phyloP scores from a whole-genome alignment of 805 yeast genomes.

The Wickerhamiella kurtzmanii region DNA sequence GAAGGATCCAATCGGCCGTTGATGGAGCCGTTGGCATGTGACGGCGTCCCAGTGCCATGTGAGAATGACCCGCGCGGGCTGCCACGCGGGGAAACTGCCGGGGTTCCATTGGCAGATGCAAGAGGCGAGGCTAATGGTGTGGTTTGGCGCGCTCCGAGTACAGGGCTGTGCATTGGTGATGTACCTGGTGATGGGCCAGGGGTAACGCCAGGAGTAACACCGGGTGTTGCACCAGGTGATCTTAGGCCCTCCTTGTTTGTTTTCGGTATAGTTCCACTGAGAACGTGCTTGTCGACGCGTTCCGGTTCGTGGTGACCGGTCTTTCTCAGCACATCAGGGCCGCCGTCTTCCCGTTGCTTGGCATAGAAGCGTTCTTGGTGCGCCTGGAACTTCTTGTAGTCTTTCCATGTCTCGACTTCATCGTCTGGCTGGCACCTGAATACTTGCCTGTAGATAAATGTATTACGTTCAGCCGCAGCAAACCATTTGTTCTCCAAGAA shows the following conservation, averaged over 20 bases:
- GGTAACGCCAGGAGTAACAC: not conserved
- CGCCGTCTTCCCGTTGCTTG: constrained; percentile 43
- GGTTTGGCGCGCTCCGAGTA: not conserved
- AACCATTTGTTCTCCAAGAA: constrained; percentile 82
- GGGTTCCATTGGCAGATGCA: not conserved
- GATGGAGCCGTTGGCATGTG: not conserved
- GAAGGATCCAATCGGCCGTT: not conserved
- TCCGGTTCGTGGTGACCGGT: constrained; percentile 20
- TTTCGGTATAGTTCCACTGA: constrained; percentile 9
- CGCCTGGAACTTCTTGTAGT: constrained; percentile 54
- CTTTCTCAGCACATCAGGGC: constrained; percentile 25
- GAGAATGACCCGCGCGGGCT: not conserved
- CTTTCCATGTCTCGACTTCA: constrained; percentile 77
- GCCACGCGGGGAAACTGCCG: not conserved
- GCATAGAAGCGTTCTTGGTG: constrained; percentile 27
- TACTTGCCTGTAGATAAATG: constrained; percentile 64
- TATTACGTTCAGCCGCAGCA: constrained; percentile 64
- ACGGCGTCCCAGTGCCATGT: not conserved
- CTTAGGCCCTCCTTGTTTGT: constrained; percentile 5
- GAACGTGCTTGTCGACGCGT: constrained; percentile 15
- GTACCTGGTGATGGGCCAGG: not conserved
- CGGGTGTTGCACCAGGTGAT: not conserved
- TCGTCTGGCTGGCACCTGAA: constrained; percentile 95
- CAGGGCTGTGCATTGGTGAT: not conserved
- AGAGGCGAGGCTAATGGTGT: not conserved